These are phyloP conservation scores for Tuber calosporum DNA, from an alignment of 495 filamentous ascomycete species.

Conservation along the genomic window DNA sequence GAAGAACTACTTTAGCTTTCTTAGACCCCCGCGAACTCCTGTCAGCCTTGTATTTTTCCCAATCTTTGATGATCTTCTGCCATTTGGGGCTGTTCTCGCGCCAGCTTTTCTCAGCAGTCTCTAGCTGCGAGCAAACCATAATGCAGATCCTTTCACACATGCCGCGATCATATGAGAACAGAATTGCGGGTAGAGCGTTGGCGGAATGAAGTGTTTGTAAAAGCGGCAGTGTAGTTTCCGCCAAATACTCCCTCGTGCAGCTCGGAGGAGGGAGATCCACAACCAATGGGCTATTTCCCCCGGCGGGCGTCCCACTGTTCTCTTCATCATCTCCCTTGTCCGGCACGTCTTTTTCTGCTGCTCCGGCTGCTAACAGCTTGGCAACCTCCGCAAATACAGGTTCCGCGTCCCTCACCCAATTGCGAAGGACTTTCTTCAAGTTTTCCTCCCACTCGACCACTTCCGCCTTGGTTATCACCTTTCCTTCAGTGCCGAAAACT, in stretches of 20 bases:
- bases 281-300: neutral
- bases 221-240: conserved; percentile 54
- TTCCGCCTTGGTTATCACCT: conserved; percentile 53
- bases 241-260: conserved; percentile 34
- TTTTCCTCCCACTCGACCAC: conserved; percentile 57
- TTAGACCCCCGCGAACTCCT: conserved; percentile 44
- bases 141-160: conserved; percentile 55
- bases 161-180: conserved; percentile 68
- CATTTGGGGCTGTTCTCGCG: conserved; percentile 53
- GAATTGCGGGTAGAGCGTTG: conserved; percentile 61
- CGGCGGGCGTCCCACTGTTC: conserved; percentile 5
- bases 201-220: conserved; percentile 55
- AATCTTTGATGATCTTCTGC: conserved; percentile 52
- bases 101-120: conserved; percentile 51
- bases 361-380: conserved; percentile 32
- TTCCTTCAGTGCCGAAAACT: conserved; percentile 41
- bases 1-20: conserved; percentile 43
- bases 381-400: conserved; percentile 58
- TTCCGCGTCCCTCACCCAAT: conserved; percentile 54
- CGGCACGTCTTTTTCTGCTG: neutral
- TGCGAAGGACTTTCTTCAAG: conserved; percentile 53
- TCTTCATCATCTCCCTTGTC: neutral
- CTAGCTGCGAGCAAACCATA: conserved; percentile 49
- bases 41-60: conserved; percentile 50
- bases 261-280: conserved; percentile 2